Evolutionary conservation across 768 basidiomycete species (phyloP).

Genomic region (Naganishia randhawae): DNA sequence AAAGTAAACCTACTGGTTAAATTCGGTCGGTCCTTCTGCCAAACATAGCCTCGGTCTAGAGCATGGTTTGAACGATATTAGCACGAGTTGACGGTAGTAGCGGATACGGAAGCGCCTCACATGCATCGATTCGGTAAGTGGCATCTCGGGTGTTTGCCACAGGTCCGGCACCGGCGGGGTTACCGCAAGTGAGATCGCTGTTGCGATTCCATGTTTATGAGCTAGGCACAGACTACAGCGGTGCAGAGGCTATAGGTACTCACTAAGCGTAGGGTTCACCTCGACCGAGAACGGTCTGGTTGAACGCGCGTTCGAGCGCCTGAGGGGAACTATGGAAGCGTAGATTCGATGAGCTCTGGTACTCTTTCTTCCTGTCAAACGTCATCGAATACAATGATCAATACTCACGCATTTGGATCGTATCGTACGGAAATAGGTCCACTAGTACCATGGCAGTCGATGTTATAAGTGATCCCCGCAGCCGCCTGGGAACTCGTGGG

Average conservation of each 20-base stretch:
- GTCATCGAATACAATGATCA: too few relatives aligned
- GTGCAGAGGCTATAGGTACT: not conserved
- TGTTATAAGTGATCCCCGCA: constrained; percentile 35
- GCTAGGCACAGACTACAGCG: not conserved
- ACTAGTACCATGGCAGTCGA: constrained; percentile 34
- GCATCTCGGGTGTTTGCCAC: constrained; percentile 40
- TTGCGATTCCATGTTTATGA: not conserved
- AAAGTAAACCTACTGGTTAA: constrained; percentile 33
- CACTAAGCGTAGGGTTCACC: constrained; percentile 37
- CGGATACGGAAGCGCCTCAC: constrained; percentile 26
- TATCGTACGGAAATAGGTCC: constrained; percentile 42
- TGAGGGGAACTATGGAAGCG: constrained; percentile 15
- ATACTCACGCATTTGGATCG: constrained; percentile 34
- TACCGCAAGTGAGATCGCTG: constrained; percentile 40
- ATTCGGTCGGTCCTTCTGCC: constrained; percentile 35
- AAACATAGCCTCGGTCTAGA: constrained; percentile 44
- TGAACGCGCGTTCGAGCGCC: constrained; percentile 37
- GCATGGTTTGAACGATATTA: too few relatives aligned
- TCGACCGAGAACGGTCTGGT: constrained; percentile 33
- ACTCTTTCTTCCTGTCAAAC: not conserved
- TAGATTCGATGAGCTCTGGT: not conserved
- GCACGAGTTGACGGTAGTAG: not conserved
- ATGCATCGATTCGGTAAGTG: constrained; percentile 39
- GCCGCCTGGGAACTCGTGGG: constrained; percentile 31
- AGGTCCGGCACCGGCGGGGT: constrained; percentile 38